Base-by-base conservation (phyloP, 1,284 basidiomycete genomes). In the Ustilago lituana region DNA sequence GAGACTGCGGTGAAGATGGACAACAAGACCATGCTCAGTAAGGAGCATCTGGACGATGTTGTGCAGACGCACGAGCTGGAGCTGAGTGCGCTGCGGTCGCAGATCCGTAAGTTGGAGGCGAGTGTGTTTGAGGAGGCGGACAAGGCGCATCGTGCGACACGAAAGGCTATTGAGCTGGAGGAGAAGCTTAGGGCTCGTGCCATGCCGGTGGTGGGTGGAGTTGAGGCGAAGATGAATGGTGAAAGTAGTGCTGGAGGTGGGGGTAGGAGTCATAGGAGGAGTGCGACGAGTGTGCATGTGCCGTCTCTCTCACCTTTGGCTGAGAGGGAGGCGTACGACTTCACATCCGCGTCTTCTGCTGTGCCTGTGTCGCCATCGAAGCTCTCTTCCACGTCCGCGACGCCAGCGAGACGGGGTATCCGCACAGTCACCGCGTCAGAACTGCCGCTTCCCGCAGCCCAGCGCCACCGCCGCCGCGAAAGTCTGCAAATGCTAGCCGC, bases 111-210 rank as follows among this genome's bases (percentile, higher is more conserved):
- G 41, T 44, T 78, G 33, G 76, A 78, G 41, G 62, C 65, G 24
- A 36, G 47, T 7, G 45, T 76, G 35, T 78, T 77, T 46, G 76
- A 75, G 19, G 73, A 74, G 54, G 62, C 57, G 27, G 74, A 76
- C 10, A 48, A 52, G n/a, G 64, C 67, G 14, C 72, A 74, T 55
- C 54, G 59, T 31, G 68, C 71, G 6, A 52, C 52, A n/a, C 19
- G 59, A 6, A 35, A 43, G 32, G 74, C 62, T 9, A 54, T 65
- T 19, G 74, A 77, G 45, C 31, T 77, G 26, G 73, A 78, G 52
- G 72, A 74, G 24, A 29, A 14, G 38, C 24, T 60, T 15, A 32
- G 52, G 5, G 11, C 37, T 4, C 1, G 3, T 9, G 5, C n/a
- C 8, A 10, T 29, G 27, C 12, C 27, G 27, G 12, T 12, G 12